These are phyloP conservation scores for Parastagonospora avenae DNA, from an alignment of 2,329 filamentous ascomycete species.

Conservation along the genomic window DNA sequence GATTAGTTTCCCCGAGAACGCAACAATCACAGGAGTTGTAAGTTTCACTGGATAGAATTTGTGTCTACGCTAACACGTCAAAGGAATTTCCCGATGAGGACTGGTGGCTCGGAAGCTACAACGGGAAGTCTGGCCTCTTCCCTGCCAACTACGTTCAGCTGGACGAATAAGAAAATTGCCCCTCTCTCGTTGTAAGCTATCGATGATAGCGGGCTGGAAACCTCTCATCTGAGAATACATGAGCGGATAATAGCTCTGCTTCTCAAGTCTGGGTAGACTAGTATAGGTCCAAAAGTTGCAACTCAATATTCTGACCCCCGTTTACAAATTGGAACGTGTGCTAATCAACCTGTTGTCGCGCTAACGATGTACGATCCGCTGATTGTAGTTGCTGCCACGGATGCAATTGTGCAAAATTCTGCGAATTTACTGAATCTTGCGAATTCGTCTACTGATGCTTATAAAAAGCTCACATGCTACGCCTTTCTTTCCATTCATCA, in stretches of 20 bases:
- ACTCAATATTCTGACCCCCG: too few relatives aligned
- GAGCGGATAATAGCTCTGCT: neutral
- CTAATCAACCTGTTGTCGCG: too few relatives aligned
- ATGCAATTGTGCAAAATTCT: too few relatives aligned
- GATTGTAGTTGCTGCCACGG: too few relatives aligned
- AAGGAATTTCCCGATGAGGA: slow-evolving; percentile 97
- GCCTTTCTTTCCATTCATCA: too few relatives aligned
- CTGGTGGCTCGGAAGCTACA: slow-evolving; percentile 94
- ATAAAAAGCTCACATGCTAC: too few relatives aligned
- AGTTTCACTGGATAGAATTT: slow-evolving; percentile 43
- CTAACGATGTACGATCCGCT: too few relatives aligned
- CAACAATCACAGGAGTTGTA: slow-evolving; percentile 78
- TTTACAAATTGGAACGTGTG: too few relatives aligned
- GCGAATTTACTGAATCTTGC: too few relatives aligned
- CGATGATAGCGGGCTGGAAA: neutral
- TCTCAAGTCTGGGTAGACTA: too few relatives aligned
- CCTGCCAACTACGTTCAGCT: slow-evolving; percentile 58
- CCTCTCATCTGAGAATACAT: neutral
- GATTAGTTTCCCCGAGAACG: slow-evolving; percentile 85
- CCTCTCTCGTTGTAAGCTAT: neutral
- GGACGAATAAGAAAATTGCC: slow-evolving; percentile 45
- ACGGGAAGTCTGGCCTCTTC: slow-evolving; percentile 83
- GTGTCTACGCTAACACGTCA: slow-evolving; percentile 30
- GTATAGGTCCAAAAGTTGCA: too few relatives aligned
- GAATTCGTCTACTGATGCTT: too few relatives aligned